Conservation (phyloP, 768 basidiomycete species). For the Cystofilobasidium capitatum region DNA sequence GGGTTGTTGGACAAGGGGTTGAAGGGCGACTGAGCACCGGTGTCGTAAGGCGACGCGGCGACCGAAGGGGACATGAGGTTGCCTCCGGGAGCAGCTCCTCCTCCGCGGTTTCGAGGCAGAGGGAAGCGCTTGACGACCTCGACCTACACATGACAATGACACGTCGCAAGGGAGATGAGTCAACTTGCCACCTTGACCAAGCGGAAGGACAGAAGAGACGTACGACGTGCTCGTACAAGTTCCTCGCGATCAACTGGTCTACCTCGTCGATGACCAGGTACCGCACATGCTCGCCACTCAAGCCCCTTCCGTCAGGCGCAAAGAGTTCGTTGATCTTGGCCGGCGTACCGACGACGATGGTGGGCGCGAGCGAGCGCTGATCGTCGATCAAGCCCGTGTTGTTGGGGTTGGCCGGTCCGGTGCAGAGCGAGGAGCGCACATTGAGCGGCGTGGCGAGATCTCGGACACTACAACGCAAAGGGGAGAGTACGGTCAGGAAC, state of each 20-base stretch:
- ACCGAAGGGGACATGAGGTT: slow-evolving; percentile 43
- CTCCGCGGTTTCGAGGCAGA: slow-evolving; percentile 54
- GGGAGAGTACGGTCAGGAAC: neutral
- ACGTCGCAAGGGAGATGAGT: neutral
- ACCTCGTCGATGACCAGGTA: slow-evolving; percentile 95
- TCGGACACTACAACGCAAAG: slow-evolving; percentile 41
- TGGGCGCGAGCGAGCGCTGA: slow-evolving; percentile 58
- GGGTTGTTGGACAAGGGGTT: slow-evolving; percentile 39
- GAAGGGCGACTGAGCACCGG: slow-evolving; percentile 38
- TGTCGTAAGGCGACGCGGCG: slow-evolving; percentile 35
- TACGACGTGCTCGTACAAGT: slow-evolving; percentile 79
- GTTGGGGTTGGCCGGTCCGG: slow-evolving; percentile 55
- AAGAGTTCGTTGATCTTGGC: slow-evolving; percentile 92
- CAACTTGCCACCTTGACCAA: slow-evolving; percentile 38
- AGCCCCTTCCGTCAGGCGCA: slow-evolving; percentile 56
- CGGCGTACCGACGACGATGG: slow-evolving; percentile 92
- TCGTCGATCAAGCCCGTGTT: slow-evolving; percentile 80
- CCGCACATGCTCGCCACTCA: slow-evolving; percentile 72
- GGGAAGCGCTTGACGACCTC: slow-evolving; percentile 80
- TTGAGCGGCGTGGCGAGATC: slow-evolving; percentile 90
- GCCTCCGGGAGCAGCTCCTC: slow-evolving; percentile 39
- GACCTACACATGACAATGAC: neutral
- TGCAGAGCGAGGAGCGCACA: slow-evolving; percentile 75
- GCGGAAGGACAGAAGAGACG: neutral
- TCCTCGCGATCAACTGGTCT: slow-evolving; percentile 93